Conservation (phyloP, 176 grass and related monocot genomes). For the Tuctoria greenei region DNA sequence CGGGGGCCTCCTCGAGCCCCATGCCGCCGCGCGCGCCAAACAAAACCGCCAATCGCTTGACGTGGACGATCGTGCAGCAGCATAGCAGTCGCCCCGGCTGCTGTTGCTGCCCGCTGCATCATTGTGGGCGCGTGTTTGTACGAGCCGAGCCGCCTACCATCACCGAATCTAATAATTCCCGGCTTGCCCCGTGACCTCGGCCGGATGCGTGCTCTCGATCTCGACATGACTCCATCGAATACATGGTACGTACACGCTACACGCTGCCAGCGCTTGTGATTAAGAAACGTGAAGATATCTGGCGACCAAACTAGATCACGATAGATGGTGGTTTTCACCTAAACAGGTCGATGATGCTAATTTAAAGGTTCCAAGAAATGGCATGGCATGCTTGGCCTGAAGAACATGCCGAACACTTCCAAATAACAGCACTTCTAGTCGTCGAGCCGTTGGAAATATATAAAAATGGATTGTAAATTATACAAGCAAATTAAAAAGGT, state of each 20-base stretch:
- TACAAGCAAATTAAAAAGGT: background rate
- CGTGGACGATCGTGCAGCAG: constrained; percentile 2
- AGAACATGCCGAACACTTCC: background rate
- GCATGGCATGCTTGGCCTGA: background rate
- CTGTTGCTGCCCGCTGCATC: background rate
- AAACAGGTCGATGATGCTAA: background rate
- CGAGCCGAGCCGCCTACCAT: background rate
- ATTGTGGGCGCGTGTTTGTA: background rate
- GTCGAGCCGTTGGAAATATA: background rate
- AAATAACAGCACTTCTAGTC: background rate
- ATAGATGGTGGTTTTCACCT: background rate
- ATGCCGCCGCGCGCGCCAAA: background rate
- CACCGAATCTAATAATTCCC: constrained; percentile 8
- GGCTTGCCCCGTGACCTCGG: background rate
- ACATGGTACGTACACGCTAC: background rate
- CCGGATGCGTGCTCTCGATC: background rate
- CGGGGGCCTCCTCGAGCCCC: too few relatives aligned
- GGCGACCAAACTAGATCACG: background rate
- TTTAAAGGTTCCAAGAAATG: background rate
- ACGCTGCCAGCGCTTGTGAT: background rate
- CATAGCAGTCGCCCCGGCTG: background rate
- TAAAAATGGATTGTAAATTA: background rate
- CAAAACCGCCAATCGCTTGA: background rate
- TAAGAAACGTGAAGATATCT: background rate
- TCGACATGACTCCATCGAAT: background rate